phyloP scores from a whole-genome alignment of 139 green algal genomes.

The Chlorella sp. region DNA sequence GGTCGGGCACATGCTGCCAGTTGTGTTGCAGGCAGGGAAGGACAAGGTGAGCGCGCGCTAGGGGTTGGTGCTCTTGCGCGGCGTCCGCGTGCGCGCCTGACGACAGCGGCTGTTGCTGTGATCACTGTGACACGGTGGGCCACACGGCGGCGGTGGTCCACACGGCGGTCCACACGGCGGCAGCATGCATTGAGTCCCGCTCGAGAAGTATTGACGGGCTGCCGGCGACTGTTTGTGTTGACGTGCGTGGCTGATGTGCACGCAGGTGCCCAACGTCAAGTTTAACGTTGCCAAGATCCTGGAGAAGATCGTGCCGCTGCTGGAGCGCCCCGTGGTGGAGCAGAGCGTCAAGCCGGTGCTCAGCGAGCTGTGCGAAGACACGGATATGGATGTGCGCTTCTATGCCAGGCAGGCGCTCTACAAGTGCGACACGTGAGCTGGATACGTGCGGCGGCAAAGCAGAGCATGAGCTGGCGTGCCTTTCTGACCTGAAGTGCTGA shows the following conservation, averaged over 20 bases:
- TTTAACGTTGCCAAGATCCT: slow-evolving; percentile 94
- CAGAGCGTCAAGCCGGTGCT: slow-evolving; percentile 78
- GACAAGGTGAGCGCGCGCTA: slow-evolving; percentile 9
- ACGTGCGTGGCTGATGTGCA: slow-evolving; percentile 8
- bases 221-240: too few relatives aligned
- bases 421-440: slow-evolving; percentile 34
- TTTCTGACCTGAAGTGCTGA: too few relatives aligned
- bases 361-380: slow-evolving; percentile 73
- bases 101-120: too few relatives aligned
- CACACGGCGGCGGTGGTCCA: too few relatives aligned
- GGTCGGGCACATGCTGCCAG: slow-evolving; percentile 1
- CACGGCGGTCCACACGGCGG: too few relatives aligned
- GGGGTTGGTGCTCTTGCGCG: too few relatives aligned
- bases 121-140: too few relatives aligned
- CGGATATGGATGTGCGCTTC: slow-evolving; percentile 90
- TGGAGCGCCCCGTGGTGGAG: slow-evolving; percentile 63
- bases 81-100: too few relatives aligned
- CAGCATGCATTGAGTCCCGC: too few relatives aligned
- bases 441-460: too few relatives aligned
- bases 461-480: neutral
- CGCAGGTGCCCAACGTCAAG: slow-evolving; percentile 82
- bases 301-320: slow-evolving; percentile 65
- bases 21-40: neutral
- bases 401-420: slow-evolving; percentile 71
- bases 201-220: too few relatives aligned